Evolutionary conservation across 164 flowering plant species (phyloP).

Genomic region (Vitis vinifera): ASM3070453v1 NC_081815.1:736001-736500

Average conservation of each 20-base stretch:
- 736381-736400: conserved; percentile 86
- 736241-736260: conserved; percentile 76
- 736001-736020: too few species aligned
- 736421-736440: background rate
- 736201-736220: conserved; percentile 89
- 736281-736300: conserved; percentile 93
- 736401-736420: conserved; percentile 44
- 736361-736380: conserved; percentile 66
- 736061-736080: too few species aligned
- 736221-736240: conserved; percentile 68
- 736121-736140: too few species aligned
- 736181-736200: conserved; percentile 99
- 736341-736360: conserved; percentile 58
- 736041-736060: too few species aligned
- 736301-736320: conserved; percentile 99
- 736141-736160: conserved; percentile 69
- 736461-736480: too few species aligned
- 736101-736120: too few species aligned
- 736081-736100: too few species aligned
- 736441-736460: background rate
- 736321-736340: conserved; percentile 53
- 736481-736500: too few species aligned
- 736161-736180: conserved; percentile 75
- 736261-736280: conserved; percentile 89
- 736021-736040: too few species aligned